Evolutionary conservation across 78 protist species (phyloP).

Genomic region (Dictyostelium purpureum): DNA sequence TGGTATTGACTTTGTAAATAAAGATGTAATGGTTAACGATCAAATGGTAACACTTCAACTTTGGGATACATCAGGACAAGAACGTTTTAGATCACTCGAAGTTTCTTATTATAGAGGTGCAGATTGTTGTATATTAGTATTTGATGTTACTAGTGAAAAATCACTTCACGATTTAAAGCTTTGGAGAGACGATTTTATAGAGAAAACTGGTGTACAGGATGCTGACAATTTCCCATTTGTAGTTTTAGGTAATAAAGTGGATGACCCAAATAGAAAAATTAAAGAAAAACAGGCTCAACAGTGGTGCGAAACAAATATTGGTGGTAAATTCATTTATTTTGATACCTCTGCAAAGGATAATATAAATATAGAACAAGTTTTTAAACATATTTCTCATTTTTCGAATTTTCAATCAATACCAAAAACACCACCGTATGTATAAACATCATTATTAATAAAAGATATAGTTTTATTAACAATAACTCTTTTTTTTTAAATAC

Average conservation of each 20-base stretch:
- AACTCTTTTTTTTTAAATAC: too few species aligned
- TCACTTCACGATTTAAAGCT: conserved; percentile 54
- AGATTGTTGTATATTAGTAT: conserved; percentile 86
- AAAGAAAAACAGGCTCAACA: conserved; percentile 28
- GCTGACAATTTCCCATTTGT: conserved; percentile 66
- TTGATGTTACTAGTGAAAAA: conserved; percentile 67
- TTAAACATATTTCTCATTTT: conserved; percentile 17
- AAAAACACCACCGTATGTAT: background rate
- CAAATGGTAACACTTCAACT: conserved; percentile 63
- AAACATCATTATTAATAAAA: too few species aligned
- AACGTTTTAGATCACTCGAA: conserved; percentile 82
- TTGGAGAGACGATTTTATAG: conserved; percentile 77
- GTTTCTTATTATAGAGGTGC: conserved; percentile 85
- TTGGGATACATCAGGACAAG: conserved; percentile 88
- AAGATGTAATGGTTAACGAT: conserved; percentile 66
- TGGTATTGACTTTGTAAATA: conserved; percentile 71
- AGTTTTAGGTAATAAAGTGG: conserved; percentile 77
- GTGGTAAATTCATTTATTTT: conserved; percentile 47
- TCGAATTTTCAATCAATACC: background rate
- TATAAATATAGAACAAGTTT: conserved; percentile 61
- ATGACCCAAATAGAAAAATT: conserved; percentile 38
- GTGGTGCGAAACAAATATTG: conserved; percentile 15
- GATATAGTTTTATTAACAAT: too few species aligned
- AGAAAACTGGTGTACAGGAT: conserved; percentile 55
- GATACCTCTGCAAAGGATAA: conserved; percentile 69